phyloP scores from a whole-genome alignment of 441 rosid species.

The Rhodomyrtus psidioides region DNA sequence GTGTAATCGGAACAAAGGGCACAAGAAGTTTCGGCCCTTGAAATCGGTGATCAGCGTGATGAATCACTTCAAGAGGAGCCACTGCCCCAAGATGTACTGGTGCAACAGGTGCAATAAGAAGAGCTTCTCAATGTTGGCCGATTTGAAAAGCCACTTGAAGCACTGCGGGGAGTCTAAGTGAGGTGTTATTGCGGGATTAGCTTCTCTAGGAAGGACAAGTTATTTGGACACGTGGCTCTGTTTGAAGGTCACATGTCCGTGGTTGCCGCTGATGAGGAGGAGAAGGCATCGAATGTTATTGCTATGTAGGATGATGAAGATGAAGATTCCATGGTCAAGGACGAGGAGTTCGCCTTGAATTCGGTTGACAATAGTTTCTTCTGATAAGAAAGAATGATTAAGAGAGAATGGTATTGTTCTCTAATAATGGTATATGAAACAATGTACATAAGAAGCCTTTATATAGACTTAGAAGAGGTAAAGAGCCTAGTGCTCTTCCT shows the following conservation, averaged over 20 bases:
- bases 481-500: no score
- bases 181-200: constrained; percentile 55
- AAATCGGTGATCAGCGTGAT: constrained; percentile 50
- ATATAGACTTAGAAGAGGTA: no score
- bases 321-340: constrained; percentile 2
- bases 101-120: constrained; percentile 52
- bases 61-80: constrained; percentile 71
- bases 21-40: constrained; percentile 41
- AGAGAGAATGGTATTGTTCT: no score
- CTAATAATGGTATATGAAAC: no score
- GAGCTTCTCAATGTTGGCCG: constrained; percentile 47
- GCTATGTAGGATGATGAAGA: constrained; percentile 13
- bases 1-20: constrained; percentile 46
- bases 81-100: constrained; percentile 56
- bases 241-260: constrained; percentile 72
- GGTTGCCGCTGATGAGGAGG: not conserved
- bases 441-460: no score
- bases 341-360: not conserved
- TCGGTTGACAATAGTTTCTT: constrained; percentile 21
- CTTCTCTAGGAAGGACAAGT: constrained; percentile 60
- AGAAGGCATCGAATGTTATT: not conserved
- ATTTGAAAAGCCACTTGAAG: constrained; percentile 53
- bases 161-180: constrained; percentile 53
- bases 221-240: constrained; percentile 55
- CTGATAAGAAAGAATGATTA: no score